Percentiles rank a stretch among this genome's conserved stretches.
Evolutionary conservation across 2,329 filamentous ascomycete species (phyloP).

Genomic region (Geosmithia flava): DNA sequence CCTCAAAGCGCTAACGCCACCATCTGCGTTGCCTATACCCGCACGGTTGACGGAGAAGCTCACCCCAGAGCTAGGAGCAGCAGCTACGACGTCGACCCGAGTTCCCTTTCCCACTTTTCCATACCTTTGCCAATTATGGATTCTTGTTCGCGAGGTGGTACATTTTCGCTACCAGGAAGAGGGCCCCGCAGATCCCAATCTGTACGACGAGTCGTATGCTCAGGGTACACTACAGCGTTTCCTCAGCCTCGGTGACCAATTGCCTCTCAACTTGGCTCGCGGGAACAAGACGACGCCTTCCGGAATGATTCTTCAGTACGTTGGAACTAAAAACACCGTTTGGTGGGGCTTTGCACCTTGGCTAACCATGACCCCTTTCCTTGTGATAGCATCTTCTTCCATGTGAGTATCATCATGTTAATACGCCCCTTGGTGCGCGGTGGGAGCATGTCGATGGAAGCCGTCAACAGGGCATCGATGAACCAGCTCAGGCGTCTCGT

Average conservation of each 20-base stretch:
- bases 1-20: neutral
- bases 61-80: neutral
- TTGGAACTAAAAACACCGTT: neutral
- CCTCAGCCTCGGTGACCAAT: constrained; percentile 1
- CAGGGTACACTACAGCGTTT: constrained; percentile 1
- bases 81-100: neutral
- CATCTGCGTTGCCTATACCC: constrained; percentile 1
- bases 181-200: no score
- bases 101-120: neutral
- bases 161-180: neutral
- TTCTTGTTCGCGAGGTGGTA: constrained; percentile 2
- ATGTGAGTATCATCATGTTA: constrained; percentile 2
- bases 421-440: constrained; percentile 2
- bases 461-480: constrained; percentile 1
- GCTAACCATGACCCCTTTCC: neutral
- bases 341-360: neutral
- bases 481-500: constrained; percentile 4
- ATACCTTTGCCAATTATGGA: constrained; percentile 2
- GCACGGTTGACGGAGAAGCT: neutral
- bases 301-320: constrained; percentile 5
- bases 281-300: constrained; percentile 4
- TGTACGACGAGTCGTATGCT: neutral
- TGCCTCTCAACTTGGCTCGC: constrained; percentile 2
- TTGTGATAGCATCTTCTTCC: constrained; percentile 3
- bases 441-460: neutral